Base-by-base conservation (phyloP, 441 rosid genomes). In the Biscutella auriculata region DNA sequence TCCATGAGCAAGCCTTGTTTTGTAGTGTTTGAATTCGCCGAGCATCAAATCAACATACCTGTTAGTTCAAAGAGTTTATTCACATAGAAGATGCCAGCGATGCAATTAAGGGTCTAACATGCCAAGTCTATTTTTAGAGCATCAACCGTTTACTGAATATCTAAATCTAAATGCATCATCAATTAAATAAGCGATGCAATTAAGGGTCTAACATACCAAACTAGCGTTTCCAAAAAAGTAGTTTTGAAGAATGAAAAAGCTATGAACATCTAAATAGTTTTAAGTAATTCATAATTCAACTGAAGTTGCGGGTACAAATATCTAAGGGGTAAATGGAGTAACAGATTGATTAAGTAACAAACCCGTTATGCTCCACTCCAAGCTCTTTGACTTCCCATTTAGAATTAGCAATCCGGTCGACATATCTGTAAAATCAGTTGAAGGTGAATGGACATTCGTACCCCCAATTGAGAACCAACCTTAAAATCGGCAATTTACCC, bases 351-450 rank as follows among this genome's bases (percentile, higher is more conserved):
- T 19, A 76, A 63, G 68, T 53, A 67, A 79, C 97, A 53, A 67
- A 93, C 99, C 99, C 96, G 66, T 93, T 93, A 62, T 93, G 97
- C 75, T 93, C 99, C 45, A 93, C 72, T 40, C 99, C 99, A 27
- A 93, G 82, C 78, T 93, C 99, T 77, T 81, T 93, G 54, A 89
- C 73, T 75, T 93, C 99, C 99, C 99, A 93, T 74, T 85, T 93
- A 27, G 95, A 84, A 69, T 78, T 82, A 59, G 96, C 83, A 71
- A 93, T 80, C 56, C 93, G 84, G 73, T 93, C 99, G 13, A 80
- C 89, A 72, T 87, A 93, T 73, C 97, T 93, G 80, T 62, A 67
- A 67, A 71, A 40, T 21, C 51, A 21, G 43, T 53, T 53, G 52
- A 53, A 62, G 30, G 35, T 34, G 15, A 26, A 32, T 52, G 32